These are phyloP conservation scores for Penicillium antarcticum DNA, from an alignment of 495 filamentous ascomycete genomes.

Conservation along the genomic window DNA sequence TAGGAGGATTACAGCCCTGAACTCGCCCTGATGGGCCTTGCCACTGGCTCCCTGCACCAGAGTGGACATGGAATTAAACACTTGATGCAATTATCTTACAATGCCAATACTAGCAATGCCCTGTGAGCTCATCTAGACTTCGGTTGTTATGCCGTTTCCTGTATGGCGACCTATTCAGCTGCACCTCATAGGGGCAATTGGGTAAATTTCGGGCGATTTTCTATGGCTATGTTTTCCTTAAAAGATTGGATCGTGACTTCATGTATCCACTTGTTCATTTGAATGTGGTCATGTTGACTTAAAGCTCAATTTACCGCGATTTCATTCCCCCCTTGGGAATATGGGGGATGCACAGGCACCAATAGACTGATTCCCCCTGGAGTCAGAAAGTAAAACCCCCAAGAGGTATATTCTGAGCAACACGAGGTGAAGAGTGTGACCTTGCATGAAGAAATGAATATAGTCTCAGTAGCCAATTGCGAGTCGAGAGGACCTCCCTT, in stretches of 20 bases:
- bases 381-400: slow-evolving; percentile 1
- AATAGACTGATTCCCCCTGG: slow-evolving; percentile 21
- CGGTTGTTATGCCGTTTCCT: background rate
- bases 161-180: background rate
- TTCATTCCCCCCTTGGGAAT: slow-evolving; percentile 20
- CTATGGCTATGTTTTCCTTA: background rate
- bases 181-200: background rate
- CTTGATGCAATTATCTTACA: slow-evolving; percentile 22
- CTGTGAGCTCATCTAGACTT: slow-evolving; percentile 4
- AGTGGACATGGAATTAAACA: slow-evolving; percentile 14
- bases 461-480: background rate
- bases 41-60: slow-evolving; percentile 20
- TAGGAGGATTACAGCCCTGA: slow-evolving; percentile 18
- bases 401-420: slow-evolving; percentile 6
- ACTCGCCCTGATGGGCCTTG: slow-evolving; percentile 8
- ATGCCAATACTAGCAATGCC: slow-evolving; percentile 11
- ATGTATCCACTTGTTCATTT: background rate
- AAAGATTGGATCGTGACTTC: background rate
- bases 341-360: slow-evolving; percentile 22
- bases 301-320: background rate
- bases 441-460: slow-evolving; percentile 15
- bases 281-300: background rate
- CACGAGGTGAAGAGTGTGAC: slow-evolving; percentile 20
- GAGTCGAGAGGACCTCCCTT: background rate
- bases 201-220: slow-evolving; percentile 1